Conservation (phyloP, 257 asterid genomes). For the Parsonsia alboflavescens region DNA sequence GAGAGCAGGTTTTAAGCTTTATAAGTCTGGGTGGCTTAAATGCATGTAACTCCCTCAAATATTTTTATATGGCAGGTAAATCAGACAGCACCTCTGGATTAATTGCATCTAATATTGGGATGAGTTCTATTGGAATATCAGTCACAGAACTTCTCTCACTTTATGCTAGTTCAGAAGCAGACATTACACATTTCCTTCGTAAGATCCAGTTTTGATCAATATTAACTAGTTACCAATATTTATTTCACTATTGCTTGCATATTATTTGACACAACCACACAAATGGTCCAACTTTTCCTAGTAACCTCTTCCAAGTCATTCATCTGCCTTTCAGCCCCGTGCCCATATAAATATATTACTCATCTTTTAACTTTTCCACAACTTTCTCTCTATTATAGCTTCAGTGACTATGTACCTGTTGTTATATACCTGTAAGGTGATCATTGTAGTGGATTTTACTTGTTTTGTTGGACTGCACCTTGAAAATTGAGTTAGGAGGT, state of each 20-base stretch:
- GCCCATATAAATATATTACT: background rate
- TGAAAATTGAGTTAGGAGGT: background rate
- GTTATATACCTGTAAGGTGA: background rate
- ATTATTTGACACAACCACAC: background rate
- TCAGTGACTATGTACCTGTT: no score
- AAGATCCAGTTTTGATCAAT: conserved; percentile 14
- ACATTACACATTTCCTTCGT: conserved; percentile 60
- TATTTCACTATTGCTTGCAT: background rate
- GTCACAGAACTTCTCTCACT: conserved; percentile 59
- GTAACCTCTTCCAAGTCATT: background rate
- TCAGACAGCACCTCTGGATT: conserved; percentile 31
- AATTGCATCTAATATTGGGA: conserved; percentile 46
- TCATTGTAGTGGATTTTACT: background rate
- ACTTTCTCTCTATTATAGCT: background rate
- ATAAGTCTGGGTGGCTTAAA: no score
- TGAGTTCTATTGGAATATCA: conserved; percentile 80
- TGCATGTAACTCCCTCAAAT: background rate
- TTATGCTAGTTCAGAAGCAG: conserved; percentile 44
- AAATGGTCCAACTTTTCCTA: background rate
- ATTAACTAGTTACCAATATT: background rate
- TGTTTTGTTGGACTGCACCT: background rate
- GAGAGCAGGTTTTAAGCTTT: no score
- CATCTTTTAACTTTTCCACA: background rate
- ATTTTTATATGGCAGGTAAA: conserved; percentile 36
- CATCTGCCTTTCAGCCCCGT: background rate